Conservation (phyloP, 257 asterid genomes). For the Solanum okadae region DNA sequence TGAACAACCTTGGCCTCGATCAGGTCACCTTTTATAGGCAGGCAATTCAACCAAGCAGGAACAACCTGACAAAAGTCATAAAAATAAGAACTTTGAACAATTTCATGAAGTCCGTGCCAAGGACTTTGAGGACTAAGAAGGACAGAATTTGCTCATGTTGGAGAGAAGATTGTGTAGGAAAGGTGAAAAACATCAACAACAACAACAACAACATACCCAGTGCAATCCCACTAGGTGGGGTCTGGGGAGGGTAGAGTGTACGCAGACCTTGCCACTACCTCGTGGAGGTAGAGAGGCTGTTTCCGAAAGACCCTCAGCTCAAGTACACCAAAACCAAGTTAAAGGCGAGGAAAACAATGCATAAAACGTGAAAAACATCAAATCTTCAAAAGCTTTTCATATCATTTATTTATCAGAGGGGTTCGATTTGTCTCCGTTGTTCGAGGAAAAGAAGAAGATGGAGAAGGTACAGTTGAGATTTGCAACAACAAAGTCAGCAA, state of each 20-base stretch:
- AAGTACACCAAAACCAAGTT: too few species aligned
- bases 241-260: too few species aligned
- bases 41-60: constrained; percentile 94
- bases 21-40: constrained; percentile 85
- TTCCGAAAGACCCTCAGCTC: too few species aligned
- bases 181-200: constrained; percentile 34
- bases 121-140: not conserved
- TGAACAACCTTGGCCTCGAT: constrained; percentile 95
- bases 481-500: constrained; percentile 48
- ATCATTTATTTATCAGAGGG: constrained; percentile 54
- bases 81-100: not conserved
- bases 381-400: constrained; percentile 50
- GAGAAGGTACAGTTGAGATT: constrained; percentile 47
- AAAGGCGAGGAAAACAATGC: too few species aligned
- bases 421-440: constrained; percentile 43
- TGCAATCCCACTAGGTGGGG: too few species aligned
- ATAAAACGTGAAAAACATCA: constrained; percentile 30
- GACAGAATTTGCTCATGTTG: constrained; percentile 7
- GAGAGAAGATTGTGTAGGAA: not conserved
- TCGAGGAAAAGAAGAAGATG: constrained; percentile 41
- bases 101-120: constrained; percentile 31
- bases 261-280: too few species aligned
- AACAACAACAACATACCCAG: too few species aligned
- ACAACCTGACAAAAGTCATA: constrained; percentile 45
- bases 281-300: too few species aligned